Evolutionary conservation across 2,329 filamentous ascomycete species (phyloP).

Genomic region (Talaromyces funiculosus): DNA sequence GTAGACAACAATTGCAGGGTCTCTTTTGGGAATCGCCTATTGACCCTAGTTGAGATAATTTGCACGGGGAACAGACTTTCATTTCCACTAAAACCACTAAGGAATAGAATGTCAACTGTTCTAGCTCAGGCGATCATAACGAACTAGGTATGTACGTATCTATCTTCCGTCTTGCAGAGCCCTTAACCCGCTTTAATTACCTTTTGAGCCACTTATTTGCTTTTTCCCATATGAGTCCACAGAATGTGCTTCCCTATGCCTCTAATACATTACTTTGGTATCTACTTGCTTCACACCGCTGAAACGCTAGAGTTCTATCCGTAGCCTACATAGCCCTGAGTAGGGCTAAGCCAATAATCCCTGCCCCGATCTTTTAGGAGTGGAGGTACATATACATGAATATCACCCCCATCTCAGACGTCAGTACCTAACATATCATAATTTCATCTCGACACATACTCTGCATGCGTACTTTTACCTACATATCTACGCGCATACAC

Average conservation of each 20-base stretch:
- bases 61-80: neutral
- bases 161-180: neutral
- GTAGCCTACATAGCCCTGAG: neutral
- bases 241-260: neutral
- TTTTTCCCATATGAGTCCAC: neutral
- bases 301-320: constrained; percentile 1
- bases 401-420: neutral
- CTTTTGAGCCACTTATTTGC: neutral
- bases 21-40: neutral
- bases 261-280: neutral
- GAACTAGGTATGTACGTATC: neutral
- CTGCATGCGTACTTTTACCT: neutral
- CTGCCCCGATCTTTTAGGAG: neutral
- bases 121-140: constrained; percentile 3
- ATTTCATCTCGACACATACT: neutral
- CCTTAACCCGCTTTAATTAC: neutral
- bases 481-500: constrained; percentile 1
- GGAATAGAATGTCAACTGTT: neutral
- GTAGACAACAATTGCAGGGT: neutral
- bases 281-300: constrained; percentile 8
- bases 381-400: constrained; percentile 6
- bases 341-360: neutral
- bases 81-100: neutral
- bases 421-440: constrained; percentile 4
- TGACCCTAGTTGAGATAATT: neutral